phyloP scores from a whole-genome alignment of 1,284 basidiomycete genomes.

The Grifola frondosa region DNA sequence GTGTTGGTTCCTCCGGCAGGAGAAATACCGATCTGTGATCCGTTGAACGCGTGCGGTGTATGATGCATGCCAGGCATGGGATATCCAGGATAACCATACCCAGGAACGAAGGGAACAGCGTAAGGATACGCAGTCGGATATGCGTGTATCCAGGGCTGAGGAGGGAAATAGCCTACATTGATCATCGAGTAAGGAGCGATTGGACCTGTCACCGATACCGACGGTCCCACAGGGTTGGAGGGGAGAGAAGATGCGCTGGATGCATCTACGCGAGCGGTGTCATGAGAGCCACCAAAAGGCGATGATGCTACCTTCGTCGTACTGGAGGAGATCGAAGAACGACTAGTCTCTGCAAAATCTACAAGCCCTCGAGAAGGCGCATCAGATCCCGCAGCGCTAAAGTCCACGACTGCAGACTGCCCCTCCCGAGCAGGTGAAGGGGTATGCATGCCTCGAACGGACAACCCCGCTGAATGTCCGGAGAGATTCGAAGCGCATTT shows the following conservation, averaged over 20 bases:
- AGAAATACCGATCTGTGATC: background rate
- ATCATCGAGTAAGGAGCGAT: slow-evolving; percentile 40
- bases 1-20: background rate
- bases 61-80: slow-evolving; percentile 30
- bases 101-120: slow-evolving; percentile 48
- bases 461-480: too few relatives aligned
- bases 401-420: too few relatives aligned
- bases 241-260: slow-evolving; percentile 14
- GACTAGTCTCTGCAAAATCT: background rate
- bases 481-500: background rate
- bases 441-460: too few relatives aligned
- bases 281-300: slow-evolving; percentile 2
- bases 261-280: slow-evolving; percentile 3
- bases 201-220: slow-evolving; percentile 29
- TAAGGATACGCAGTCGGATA: slow-evolving; percentile 53
- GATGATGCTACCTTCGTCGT: slow-evolving; percentile 18
- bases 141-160: slow-evolving; percentile 53
- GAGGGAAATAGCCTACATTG: slow-evolving; percentile 47
- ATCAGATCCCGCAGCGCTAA: too few relatives aligned
- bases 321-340: slow-evolving; percentile 17
- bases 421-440: too few relatives aligned
- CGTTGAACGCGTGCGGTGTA: background rate
- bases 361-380: too few relatives aligned
- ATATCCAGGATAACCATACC: slow-evolving; percentile 43
- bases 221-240: slow-evolving; percentile 17